Percentiles rank a stretch among this genome's conserved stretches.
phyloP scores from a whole-genome alignment of 176 grass and related monocot species.

The Neostapfia colusana region DNA sequence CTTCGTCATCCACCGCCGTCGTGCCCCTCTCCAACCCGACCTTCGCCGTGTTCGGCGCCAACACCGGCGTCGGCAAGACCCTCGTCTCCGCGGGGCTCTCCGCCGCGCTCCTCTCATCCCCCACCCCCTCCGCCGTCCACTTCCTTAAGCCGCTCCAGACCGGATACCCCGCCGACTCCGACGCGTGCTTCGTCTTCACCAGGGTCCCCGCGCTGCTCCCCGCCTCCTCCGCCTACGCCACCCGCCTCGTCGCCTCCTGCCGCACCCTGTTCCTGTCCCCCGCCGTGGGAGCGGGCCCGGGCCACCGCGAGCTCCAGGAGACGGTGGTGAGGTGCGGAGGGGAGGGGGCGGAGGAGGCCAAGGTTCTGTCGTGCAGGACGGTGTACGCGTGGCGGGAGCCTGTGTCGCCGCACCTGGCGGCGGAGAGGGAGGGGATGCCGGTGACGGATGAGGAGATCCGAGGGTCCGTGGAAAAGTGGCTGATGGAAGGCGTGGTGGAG shows the following conservation, averaged over 20 bases:
- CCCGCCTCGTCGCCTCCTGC: slow-evolving; percentile 59
- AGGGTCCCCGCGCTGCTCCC: slow-evolving; percentile 49
- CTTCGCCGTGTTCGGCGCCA: slow-evolving; percentile 76
- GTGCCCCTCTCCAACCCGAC: slow-evolving; percentile 52
- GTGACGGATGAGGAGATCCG: slow-evolving; percentile 60
- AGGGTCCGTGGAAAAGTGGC: slow-evolving; percentile 50
- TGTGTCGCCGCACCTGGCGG: slow-evolving; percentile 81
- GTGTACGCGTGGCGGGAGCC: slow-evolving; percentile 84
- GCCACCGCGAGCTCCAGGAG: slow-evolving; percentile 39
- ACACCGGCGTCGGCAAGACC: slow-evolving; percentile 95
- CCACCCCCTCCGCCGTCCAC: slow-evolving; percentile 31
- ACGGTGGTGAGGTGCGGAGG: slow-evolving; percentile 29
- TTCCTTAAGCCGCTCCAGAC: slow-evolving; percentile 96
- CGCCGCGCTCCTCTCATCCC: slow-evolving; percentile 50
- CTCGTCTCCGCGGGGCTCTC: slow-evolving; percentile 79
- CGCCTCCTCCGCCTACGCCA: not conserved
- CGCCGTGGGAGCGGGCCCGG: slow-evolving; percentile 33
- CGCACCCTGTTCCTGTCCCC: slow-evolving; percentile 55
- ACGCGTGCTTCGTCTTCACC: slow-evolving; percentile 67
- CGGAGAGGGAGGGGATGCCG: slow-evolving; percentile 77
- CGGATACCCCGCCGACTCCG: slow-evolving; percentile 78
- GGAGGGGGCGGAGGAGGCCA: slow-evolving; percentile 23
- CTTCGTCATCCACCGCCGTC: not conserved
- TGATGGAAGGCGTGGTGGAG: slow-evolving; percentile 31
- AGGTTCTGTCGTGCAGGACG: slow-evolving; percentile 63